phyloP scores from a whole-genome alignment of 768 basidiomycete genomes.

The Lentinula guzmanii region DNA sequence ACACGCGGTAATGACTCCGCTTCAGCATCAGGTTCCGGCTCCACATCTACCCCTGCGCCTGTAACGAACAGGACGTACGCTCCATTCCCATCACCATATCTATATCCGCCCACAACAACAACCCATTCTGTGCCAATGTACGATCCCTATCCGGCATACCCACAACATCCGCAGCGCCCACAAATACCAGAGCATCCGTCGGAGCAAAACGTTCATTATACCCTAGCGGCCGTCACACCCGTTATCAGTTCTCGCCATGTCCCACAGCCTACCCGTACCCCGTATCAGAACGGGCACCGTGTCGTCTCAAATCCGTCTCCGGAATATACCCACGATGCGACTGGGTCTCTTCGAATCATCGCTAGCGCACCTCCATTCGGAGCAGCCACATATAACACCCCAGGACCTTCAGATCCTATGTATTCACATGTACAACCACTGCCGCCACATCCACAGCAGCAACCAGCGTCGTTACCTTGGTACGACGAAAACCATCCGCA shows the following conservation, averaged over 20 bases:
- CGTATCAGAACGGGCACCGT: slow-evolving; percentile 1
- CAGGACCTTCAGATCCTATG: background rate
- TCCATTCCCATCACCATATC: slow-evolving; percentile 30
- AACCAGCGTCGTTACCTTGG: background rate
- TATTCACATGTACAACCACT: background rate
- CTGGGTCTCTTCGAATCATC: background rate
- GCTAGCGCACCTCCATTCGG: background rate
- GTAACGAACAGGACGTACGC: slow-evolving; percentile 29
- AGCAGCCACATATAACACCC: background rate
- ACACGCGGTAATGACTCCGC: background rate
- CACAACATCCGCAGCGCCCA: slow-evolving; percentile 20
- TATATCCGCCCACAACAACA: background rate
- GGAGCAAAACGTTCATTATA: background rate
- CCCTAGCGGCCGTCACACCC: background rate
- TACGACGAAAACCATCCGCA: background rate
- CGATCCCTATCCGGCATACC: slow-evolving; percentile 32
- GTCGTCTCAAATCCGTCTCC: background rate
- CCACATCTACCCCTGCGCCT: background rate
- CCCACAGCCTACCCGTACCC: background rate
- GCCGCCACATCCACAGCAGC: background rate
- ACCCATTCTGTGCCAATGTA: slow-evolving; percentile 33
- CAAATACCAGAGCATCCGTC: background rate
- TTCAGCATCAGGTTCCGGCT: background rate
- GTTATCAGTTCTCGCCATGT: background rate
- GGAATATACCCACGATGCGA: background rate